Evolutionary conservation across 768 basidiomycete species (phyloP).

Genomic region (Saitozyma sp.): DNA sequence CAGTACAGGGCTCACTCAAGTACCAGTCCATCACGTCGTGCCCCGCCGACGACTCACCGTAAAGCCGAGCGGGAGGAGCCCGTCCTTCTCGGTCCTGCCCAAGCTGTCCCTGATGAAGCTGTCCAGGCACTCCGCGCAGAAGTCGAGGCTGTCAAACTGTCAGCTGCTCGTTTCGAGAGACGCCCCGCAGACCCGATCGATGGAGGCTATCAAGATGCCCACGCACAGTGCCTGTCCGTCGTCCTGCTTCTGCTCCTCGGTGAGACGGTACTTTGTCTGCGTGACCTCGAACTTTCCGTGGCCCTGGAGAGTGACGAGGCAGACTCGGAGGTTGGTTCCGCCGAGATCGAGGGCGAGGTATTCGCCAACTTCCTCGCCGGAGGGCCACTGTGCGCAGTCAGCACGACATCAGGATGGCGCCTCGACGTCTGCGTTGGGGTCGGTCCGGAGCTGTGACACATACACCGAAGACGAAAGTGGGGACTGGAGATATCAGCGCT

Average conservation of each 20-base stretch:
- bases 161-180: not conserved
- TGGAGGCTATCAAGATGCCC: not conserved
- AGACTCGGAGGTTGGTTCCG: constrained; percentile 97
- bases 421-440: not conserved
- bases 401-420: not conserved
- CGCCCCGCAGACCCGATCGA: not conserved
- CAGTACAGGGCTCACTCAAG: constrained; percentile 5
- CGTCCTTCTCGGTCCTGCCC: constrained; percentile 54
- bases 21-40: too few relatives aligned
- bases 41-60: constrained; percentile 63
- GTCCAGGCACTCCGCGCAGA: constrained; percentile 90
- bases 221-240: constrained; percentile 82
- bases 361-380: constrained; percentile 82
- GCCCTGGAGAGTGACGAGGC: constrained; percentile 87
- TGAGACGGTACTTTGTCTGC: constrained; percentile 93
- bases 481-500: constrained; percentile 60
- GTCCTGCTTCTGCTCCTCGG: constrained; percentile 96
- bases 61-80: constrained; percentile 78
- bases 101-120: constrained; percentile 77
- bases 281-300: constrained; percentile 96
- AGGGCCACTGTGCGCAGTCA: constrained; percentile 64
- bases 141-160: constrained; percentile 64
- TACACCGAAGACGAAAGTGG: constrained; percentile 80
- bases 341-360: constrained; percentile 73
- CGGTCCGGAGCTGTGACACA: not conserved